These are phyloP conservation scores for Skeletonema costatum DNA, from an alignment of 108 stramenopile species.

Conservation along the genomic window DNA sequence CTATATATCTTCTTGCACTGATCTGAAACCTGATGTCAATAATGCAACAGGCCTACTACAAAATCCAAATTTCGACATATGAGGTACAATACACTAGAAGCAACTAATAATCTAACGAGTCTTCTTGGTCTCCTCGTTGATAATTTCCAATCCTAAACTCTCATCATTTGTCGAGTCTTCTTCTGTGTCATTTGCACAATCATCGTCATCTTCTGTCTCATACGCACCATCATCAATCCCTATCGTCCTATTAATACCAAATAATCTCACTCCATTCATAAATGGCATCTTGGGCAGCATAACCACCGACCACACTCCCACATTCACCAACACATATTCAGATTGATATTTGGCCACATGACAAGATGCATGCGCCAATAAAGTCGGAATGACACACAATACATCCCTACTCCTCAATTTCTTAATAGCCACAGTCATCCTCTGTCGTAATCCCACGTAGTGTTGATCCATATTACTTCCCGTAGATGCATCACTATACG, in stretches of 20 bases:
- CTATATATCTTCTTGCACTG: not conserved
- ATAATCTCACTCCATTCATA: constrained; percentile 96
- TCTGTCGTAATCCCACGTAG: not conserved
- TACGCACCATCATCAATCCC: constrained; percentile 90
- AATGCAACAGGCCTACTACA: not conserved
- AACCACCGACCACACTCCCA: constrained; percentile 79
- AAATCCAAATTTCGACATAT: not conserved
- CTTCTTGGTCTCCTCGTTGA: not conserved
- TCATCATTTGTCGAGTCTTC: not conserved
- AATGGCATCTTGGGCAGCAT: constrained; percentile 88
- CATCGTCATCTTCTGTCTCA: not conserved
- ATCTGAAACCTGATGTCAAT: too few species aligned
- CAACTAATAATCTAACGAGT: not conserved
- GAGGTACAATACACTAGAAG: not conserved
- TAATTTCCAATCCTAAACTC: not conserved
- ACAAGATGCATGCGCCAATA: constrained; percentile 80
- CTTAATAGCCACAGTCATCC: constrained; percentile 4
- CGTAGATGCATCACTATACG: not conserved
- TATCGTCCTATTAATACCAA: constrained; percentile 94
- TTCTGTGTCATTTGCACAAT: not conserved
- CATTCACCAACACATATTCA: constrained; percentile 66
- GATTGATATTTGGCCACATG: constrained; percentile 70
- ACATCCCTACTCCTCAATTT: constrained; percentile 43
- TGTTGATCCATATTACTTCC: not conserved
- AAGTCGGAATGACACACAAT: constrained; percentile 76